A percentile compares a stretch with the other conserved stretches of the same genome.
Conservation (phyloP, 1,284 basidiomycete species). For the Moniliophthora roreri region DNA sequence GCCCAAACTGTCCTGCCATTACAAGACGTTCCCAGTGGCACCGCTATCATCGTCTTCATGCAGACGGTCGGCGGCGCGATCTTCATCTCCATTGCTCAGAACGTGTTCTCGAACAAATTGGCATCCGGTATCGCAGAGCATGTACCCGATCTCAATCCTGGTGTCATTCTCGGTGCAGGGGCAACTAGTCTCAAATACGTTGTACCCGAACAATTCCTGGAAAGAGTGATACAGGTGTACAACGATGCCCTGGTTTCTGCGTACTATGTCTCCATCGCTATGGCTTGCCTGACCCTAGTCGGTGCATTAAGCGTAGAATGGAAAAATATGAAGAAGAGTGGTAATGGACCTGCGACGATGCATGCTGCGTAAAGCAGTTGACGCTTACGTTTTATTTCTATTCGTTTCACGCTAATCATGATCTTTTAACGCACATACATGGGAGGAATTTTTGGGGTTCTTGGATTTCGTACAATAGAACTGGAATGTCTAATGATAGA, state of each 20-base stretch:
- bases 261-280: slow-evolving; percentile 13
- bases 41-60: slow-evolving; percentile 15
- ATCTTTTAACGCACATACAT: neutral
- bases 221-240: slow-evolving; percentile 15
- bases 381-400: slow-evolving; percentile 25
- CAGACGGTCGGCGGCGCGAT: slow-evolving; percentile 21
- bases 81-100: slow-evolving; percentile 22
- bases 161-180: slow-evolving; percentile 12
- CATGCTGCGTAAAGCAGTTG: slow-evolving; percentile 1
- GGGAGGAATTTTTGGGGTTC: too few species aligned
- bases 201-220: slow-evolving; percentile 14
- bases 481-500: too few species aligned
- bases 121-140: slow-evolving; percentile 14
- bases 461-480: too few species aligned
- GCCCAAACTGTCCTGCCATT: slow-evolving; percentile 7
- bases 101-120: slow-evolving; percentile 20
- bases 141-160: slow-evolving; percentile 16
- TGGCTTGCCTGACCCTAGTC: slow-evolving; percentile 14
- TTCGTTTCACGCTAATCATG: slow-evolving; percentile 16
- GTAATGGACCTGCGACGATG: neutral
- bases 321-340: slow-evolving; percentile 7
- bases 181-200: slow-evolving; percentile 16
- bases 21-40: slow-evolving; percentile 9
- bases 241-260: slow-evolving; percentile 1
- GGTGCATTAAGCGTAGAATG: slow-evolving; percentile 1